These are phyloP conservation scores for Melaleuca quinquenervia DNA, from an alignment of 345 rosid species.

Conservation along the genomic window DNA sequence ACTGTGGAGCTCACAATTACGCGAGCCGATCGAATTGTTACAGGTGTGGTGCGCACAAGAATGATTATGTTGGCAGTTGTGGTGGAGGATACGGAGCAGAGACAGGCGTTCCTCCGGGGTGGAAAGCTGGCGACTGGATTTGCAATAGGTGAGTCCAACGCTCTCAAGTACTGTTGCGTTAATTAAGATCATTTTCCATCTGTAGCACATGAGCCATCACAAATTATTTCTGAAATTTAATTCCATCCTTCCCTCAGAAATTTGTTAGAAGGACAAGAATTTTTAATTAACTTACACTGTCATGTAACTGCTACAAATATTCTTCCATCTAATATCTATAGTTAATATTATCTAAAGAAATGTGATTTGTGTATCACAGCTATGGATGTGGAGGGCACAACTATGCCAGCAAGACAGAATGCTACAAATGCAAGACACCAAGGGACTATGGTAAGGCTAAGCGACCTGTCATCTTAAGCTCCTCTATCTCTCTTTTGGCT, in stretches of 20 bases:
- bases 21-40: constrained; percentile 78
- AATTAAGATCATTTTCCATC: background rate
- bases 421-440: constrained; percentile 81
- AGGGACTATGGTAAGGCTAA: constrained; percentile 37
- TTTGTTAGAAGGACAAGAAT: background rate
- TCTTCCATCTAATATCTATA: background rate
- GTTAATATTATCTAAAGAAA: background rate
- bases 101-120: constrained; percentile 52
- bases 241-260: background rate
- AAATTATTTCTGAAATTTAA: background rate
- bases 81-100: constrained; percentile 12
- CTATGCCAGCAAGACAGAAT: constrained; percentile 83
- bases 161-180: background rate
- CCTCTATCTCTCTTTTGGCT: background rate
- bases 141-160: constrained; percentile 43
- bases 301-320: background rate
- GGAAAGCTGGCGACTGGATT: constrained; percentile 97
- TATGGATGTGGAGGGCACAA: constrained; percentile 70
- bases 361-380: background rate
- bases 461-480: background rate
- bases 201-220: background rate
- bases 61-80: constrained; percentile 8
- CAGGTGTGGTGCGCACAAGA: constrained; percentile 56
- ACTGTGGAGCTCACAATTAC: constrained; percentile 86
- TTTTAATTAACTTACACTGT: background rate